Evolutionary conservation across 2,329 filamentous ascomycete genomes (phyloP).

Genomic region (Elsinoe arachidis): DNA sequence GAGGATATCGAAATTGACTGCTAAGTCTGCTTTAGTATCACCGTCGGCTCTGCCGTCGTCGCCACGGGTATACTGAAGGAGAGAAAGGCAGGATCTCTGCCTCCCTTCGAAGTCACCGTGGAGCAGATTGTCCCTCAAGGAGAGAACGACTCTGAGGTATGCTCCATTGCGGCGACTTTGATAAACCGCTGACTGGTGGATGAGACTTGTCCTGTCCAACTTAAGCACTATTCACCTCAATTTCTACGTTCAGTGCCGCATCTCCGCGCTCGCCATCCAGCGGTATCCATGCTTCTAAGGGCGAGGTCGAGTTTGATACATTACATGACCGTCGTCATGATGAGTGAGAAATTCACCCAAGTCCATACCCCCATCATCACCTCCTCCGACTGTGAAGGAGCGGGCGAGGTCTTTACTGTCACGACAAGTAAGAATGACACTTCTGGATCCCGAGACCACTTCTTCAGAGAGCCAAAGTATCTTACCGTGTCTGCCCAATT

Average conservation of each 20-base stretch:
- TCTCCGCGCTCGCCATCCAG: slow-evolving; percentile 69
- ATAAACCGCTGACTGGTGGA: not conserved
- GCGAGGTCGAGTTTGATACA: slow-evolving; percentile 74
- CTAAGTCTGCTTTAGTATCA: slow-evolving; percentile 49
- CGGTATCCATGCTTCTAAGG: slow-evolving; percentile 71
- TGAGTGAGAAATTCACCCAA: slow-evolving; percentile 61
- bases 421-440: slow-evolving; percentile 22
- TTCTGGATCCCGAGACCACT: slow-evolving; percentile 41
- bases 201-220: slow-evolving; percentile 86
- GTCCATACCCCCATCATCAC: slow-evolving; percentile 91
- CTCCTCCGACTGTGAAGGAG: slow-evolving; percentile 93
- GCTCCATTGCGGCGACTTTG: slow-evolving; percentile 24
- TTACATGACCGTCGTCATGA: slow-evolving; percentile 67
- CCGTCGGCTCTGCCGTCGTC: slow-evolving; percentile 71
- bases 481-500: slow-evolving; percentile 91
- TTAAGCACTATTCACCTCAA: slow-evolving; percentile 87
- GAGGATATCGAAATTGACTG: not conserved
- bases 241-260: slow-evolving; percentile 84
- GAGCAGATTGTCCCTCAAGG: slow-evolving; percentile 62
- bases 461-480: slow-evolving; percentile 85
- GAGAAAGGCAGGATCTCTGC: not conserved
- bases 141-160: slow-evolving; percentile 67
- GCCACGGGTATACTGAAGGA: slow-evolving; percentile 63
- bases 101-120: slow-evolving; percentile 60
- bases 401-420: slow-evolving; percentile 83